Base-by-base conservation (phyloP, 2,329 filamentous ascomycete species). In the Fonsecaea monophora region DNA sequence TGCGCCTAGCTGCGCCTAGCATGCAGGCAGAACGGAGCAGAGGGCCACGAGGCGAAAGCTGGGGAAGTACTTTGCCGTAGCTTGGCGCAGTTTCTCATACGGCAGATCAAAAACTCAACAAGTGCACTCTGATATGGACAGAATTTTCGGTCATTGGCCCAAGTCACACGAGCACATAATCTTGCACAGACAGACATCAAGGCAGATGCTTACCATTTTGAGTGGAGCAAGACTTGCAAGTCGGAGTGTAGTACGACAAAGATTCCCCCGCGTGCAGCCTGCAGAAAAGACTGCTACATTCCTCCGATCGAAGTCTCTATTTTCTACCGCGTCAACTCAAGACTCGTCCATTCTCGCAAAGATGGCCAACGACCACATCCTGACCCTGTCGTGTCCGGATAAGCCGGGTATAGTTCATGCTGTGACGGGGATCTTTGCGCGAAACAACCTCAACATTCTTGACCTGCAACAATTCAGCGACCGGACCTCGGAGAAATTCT, bases 401-500 rank as follows among this genome's bases (percentile, higher is more conserved):
- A 90, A 91, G 81, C 86, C 91, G 32, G 92, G 92, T 77, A 94
- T 95, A 76, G 90, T 95, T 69, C 90, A 94, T 78, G 90, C 91
- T 64, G 91, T 95, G 71, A 94, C 92, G 7, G 90, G 89, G 69
- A 84, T 94, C 73, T 86, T 95, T 70, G 90, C 91, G 55, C 80
- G 85, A 68, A 86, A 91, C 78, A 86, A 87, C 74, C 85, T 94
- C 80, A 95, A 93, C 79, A 92, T 95, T 76, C 83, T 94, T 70
- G 91, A 95, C 79, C 86, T 93, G 70, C 91, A 93, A 80, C 92
- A 95, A 80, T 95, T 92, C 83, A 90, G 88, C 50, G 92, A 94
- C 79, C 87, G 88, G 32, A 86, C 83, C 30, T 90, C 89, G 21
- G 82, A 90, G 76, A 89, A 86, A 65, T 95, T 95, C 83, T 95